phyloP scores from a whole-genome alignment of 116 monocot species.

The Posidonia oceanica region DNA sequence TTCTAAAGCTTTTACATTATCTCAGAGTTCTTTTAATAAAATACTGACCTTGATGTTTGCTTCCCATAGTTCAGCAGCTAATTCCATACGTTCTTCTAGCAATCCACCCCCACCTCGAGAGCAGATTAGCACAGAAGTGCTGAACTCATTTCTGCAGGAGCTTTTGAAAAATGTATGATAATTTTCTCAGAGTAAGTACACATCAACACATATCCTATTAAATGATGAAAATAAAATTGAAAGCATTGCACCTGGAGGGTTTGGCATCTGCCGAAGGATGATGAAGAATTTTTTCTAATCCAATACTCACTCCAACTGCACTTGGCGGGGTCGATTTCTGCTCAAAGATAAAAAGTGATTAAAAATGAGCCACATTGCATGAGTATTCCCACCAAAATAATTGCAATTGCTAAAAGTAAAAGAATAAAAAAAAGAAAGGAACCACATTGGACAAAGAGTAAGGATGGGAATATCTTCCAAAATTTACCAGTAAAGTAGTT shows the following conservation, averaged over 20 bases:
- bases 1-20: too few relatives aligned
- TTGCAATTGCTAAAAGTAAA: not conserved
- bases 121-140: slow-evolving; percentile 70
- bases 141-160: slow-evolving; percentile 40
- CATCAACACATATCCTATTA: not conserved
- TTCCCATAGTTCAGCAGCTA: slow-evolving; percentile 85
- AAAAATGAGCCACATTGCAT: not conserved
- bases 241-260: slow-evolving; percentile 34
- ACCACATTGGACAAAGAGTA: not conserved
- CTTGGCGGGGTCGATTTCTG: slow-evolving; percentile 74
- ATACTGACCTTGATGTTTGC: slow-evolving; percentile 70
- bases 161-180: not conserved
- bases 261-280: slow-evolving; percentile 50
- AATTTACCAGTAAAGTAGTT: too few relatives aligned
- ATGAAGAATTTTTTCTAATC: slow-evolving; percentile 77
- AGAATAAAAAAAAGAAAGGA: not conserved
- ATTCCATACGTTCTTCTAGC: slow-evolving; percentile 75
- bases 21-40: not conserved
- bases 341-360: slow-evolving; percentile 1
- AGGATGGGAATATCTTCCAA: not conserved
- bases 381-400: not conserved
- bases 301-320: slow-evolving; percentile 85
- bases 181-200: not conserved
- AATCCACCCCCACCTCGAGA: slow-evolving; percentile 94
- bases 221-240: not conserved